A percentile compares a stretch with the other conserved stretches of the same genome.
phyloP scores from a whole-genome alignment of 2,329 filamentous ascomycete species.

The Bimuria novae-zelandiae region DNA sequence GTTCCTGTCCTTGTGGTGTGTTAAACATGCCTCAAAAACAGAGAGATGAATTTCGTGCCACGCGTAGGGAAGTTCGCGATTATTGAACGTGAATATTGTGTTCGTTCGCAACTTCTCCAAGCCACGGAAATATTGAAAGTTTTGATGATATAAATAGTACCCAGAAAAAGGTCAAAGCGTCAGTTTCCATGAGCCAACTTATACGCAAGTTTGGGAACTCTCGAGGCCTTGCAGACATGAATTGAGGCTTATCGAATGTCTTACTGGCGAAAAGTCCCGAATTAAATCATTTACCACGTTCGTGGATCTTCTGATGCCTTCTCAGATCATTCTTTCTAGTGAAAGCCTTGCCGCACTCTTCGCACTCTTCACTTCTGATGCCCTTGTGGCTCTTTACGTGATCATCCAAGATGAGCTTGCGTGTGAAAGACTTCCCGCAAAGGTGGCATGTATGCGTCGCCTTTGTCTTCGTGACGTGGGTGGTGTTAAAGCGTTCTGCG shows the following conservation, averaged over 20 bases:
- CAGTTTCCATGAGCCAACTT: too few relatives aligned
- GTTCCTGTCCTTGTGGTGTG: too few relatives aligned
- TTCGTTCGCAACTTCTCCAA: too few relatives aligned
- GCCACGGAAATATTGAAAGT: too few relatives aligned
- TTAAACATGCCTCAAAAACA: too few relatives aligned
- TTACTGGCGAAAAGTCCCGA: neutral
- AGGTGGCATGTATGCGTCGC: slow-evolving; percentile 37
- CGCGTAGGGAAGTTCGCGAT: too few relatives aligned
- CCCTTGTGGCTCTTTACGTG: slow-evolving; percentile 48
- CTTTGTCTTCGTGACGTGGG: slow-evolving; percentile 17
- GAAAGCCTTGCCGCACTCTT: slow-evolving; percentile 35
- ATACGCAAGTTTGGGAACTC: too few relatives aligned
- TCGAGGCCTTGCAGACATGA: neutral
- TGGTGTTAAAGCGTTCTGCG: slow-evolving; percentile 23
- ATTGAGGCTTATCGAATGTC: neutral
- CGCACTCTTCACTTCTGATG: slow-evolving; percentile 20
- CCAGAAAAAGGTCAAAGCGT: too few relatives aligned
- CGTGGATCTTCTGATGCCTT: slow-evolving; percentile 33
- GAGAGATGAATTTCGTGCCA: too few relatives aligned
- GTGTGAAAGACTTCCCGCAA: slow-evolving; percentile 48
- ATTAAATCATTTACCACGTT: slow-evolving; percentile 14
- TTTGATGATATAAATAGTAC: too few relatives aligned
- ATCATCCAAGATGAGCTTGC: slow-evolving; percentile 41
- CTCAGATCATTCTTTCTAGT: slow-evolving; percentile 28
- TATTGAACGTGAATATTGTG: too few relatives aligned